A percentile compares a stretch with the other conserved stretches of the same genome.
These are phyloP conservation scores for Salix caprea DNA, from an alignment of 345 rosid genomes.

Conservation along the genomic window DNA sequence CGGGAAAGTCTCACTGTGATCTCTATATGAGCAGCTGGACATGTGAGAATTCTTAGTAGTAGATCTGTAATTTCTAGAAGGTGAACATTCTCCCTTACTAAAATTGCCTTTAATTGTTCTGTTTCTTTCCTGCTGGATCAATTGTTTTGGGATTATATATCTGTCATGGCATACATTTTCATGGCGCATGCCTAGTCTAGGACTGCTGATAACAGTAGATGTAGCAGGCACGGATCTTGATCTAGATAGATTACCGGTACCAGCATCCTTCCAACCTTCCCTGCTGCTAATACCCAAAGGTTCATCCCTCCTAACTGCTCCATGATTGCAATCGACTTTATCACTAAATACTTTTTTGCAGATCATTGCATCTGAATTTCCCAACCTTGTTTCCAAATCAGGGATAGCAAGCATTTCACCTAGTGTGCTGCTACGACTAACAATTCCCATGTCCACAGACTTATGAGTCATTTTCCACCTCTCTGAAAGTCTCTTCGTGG, in stretches of 20 bases:
- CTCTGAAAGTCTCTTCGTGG: constrained; percentile 86
- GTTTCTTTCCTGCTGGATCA: constrained; percentile 41
- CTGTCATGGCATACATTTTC: constrained; percentile 43
- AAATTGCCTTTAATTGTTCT: constrained; percentile 40
- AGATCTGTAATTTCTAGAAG: constrained; percentile 41
- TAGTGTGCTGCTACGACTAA: constrained; percentile 62
- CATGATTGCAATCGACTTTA: constrained; percentile 24
- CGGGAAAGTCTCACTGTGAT: constrained; percentile 37
- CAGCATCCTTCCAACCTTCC: constrained; percentile 87
- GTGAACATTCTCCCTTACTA: constrained; percentile 35
- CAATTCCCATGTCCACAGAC: constrained; percentile 48
- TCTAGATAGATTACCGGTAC: constrained; percentile 43
- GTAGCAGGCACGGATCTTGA: constrained; percentile 73
- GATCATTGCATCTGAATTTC: constrained; percentile 32
- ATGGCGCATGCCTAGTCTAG: constrained; percentile 27
- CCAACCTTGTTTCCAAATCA: constrained; percentile 45
- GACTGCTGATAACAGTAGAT: constrained; percentile 41
- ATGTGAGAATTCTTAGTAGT: constrained; percentile 34
- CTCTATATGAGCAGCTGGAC: constrained; percentile 18
- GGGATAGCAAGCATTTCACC: constrained; percentile 92
- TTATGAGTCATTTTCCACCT: constrained; percentile 86
- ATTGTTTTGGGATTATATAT: constrained; percentile 43
- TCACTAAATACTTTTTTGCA: constrained; percentile 30
- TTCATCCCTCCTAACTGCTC: constrained; percentile 33
- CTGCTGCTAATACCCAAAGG: constrained; percentile 93